Percentiles rank a stretch among this genome's conserved stretches.
phyloP scores from a whole-genome alignment of 202 grass and related monocot genomes.

The Sporobolus alterniflorus region DNA sequence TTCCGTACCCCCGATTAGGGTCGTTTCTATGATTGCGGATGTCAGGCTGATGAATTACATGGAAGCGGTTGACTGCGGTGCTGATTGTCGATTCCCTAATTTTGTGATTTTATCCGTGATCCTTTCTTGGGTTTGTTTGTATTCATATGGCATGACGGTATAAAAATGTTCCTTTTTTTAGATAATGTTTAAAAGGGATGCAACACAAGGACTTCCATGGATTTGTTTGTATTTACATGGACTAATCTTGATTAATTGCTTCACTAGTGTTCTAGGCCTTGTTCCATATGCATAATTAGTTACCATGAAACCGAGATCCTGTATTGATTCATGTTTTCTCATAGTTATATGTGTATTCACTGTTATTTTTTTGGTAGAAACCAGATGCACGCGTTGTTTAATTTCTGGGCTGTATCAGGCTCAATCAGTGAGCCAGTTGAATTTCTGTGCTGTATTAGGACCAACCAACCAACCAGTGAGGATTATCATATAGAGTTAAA shows the following conservation, averaged over 20 bases:
- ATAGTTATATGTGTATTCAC: background rate
- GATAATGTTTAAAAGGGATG: too few relatives aligned
- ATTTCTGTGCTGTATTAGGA: background rate
- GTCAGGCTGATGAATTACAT: background rate
- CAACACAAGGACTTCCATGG: too few relatives aligned
- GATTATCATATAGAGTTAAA: background rate
- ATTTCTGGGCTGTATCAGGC: background rate
- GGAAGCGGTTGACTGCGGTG: background rate
- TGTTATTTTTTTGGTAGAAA: background rate
- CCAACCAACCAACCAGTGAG: background rate
- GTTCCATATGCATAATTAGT: background rate
- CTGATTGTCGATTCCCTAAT: background rate
- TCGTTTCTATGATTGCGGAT: background rate
- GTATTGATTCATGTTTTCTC: constrained; percentile 10
- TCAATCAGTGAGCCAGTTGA: background rate
- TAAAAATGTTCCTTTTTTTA: constrained; percentile 1
- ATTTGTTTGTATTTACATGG: background rate
- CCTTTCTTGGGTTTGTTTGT: background rate
- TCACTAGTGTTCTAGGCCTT: background rate
- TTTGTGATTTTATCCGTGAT: background rate
- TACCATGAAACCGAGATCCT: background rate
- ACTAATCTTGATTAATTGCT: background rate
- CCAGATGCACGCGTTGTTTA: background rate
- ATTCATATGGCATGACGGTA: background rate
- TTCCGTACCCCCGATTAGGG: background rate